Percentiles rank a stretch among this genome's conserved stretches.
Conservation (phyloP, 2,329 filamentous ascomycete genomes). For the Coleophoma eucalyptorum region DNA sequence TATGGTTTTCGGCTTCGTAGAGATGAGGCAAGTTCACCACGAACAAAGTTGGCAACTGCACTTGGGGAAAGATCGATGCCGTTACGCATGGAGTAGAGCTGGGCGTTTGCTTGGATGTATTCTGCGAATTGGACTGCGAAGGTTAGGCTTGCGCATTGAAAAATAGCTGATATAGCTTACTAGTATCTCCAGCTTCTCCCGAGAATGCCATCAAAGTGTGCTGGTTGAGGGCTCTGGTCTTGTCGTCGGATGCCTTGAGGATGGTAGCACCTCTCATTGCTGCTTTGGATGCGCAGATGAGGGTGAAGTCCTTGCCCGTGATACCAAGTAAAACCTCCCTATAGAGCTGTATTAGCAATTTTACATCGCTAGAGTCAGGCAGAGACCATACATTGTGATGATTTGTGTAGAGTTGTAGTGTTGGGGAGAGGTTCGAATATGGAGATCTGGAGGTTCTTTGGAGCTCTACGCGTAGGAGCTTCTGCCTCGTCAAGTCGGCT, state of each 20-base stretch:
- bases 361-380: background rate
- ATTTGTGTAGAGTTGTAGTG: constrained; percentile 14
- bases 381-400: constrained; percentile 20
- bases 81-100: constrained; percentile 98
- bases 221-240: constrained; percentile 89
- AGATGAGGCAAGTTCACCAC: constrained; percentile 86
- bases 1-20: constrained; percentile 91
- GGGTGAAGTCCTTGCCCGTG: constrained; percentile 98
- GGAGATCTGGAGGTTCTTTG: constrained; percentile 14
- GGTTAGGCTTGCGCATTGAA: constrained; percentile 3
- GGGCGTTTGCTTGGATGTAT: constrained; percentile 97
- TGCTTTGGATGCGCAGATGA: constrained; percentile 96
- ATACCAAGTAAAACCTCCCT: constrained; percentile 99
- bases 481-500: constrained; percentile 18
- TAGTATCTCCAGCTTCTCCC: constrained; percentile 92
- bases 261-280: constrained; percentile 97
- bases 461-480: constrained; percentile 23
- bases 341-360: constrained; percentile 9
- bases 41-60: constrained; percentile 88
- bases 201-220: constrained; percentile 94
- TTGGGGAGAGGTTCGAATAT: constrained; percentile 15
- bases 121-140: constrained; percentile 91
- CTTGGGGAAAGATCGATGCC: constrained; percentile 86
- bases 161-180: constrained; percentile 41
- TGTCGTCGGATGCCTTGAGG: constrained; percentile 93